Evolutionary conservation across 768 basidiomycete species (phyloP).

Genomic region (Hypsizygus marmoreus): DNA sequence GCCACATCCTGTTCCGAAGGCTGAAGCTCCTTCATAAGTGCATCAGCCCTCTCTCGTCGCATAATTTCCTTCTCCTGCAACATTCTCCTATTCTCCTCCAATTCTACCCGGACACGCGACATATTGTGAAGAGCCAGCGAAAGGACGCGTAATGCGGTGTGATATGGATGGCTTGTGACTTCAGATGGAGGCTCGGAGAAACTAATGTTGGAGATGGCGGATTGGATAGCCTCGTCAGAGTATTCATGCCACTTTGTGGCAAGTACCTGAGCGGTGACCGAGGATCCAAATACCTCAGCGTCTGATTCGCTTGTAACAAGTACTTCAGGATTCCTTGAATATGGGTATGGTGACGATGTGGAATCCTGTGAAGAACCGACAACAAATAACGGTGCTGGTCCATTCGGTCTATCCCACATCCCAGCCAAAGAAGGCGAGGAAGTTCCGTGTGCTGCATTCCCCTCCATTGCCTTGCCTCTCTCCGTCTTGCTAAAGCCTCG

Average conservation of each 20-base stretch:
- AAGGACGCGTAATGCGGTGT: conserved; percentile 65
- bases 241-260: conserved; percentile 76
- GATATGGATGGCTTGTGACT: conserved; percentile 56
- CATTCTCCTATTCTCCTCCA: conserved; percentile 58
- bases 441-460: conserved; percentile 18
- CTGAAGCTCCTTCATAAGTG: conserved; percentile 56
- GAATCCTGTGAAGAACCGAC: conserved; percentile 40
- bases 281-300: conserved; percentile 30
- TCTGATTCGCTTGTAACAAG: conserved; percentile 37
- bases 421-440: conserved; percentile 40
- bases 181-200: conserved; percentile 49
- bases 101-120: conserved; percentile 55
- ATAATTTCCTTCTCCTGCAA: conserved; percentile 63
- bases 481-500: conserved; percentile 53
- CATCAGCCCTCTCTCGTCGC: conserved; percentile 52
- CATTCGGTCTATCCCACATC: conserved; percentile 38
- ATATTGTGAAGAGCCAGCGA: conserved; percentile 67
- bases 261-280: conserved; percentile 51
- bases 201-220: conserved; percentile 54
- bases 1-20: conserved; percentile 69
- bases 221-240: conserved; percentile 73
- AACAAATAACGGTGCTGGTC: conserved; percentile 39
- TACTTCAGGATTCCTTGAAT: conserved; percentile 30
- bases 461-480: conserved; percentile 26
- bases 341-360: conserved; percentile 10